These are phyloP conservation scores for Magnusiomyces starmeri DNA, from an alignment of 1,139 yeast genomes.

Conservation along the genomic window DNA sequence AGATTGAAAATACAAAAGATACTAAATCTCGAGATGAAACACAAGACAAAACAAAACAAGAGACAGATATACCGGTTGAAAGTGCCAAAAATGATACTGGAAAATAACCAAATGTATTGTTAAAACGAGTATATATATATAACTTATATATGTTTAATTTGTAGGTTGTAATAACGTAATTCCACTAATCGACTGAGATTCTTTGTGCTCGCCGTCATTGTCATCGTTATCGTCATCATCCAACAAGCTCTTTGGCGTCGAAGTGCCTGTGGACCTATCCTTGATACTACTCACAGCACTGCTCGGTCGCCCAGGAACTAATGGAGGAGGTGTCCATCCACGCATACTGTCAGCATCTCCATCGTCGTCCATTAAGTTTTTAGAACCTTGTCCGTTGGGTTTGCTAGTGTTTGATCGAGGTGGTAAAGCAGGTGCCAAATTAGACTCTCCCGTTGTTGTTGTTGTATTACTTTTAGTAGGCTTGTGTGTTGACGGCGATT, in stretches of 20 bases:
- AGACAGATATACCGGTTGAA: not conserved
- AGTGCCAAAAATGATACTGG: no score
- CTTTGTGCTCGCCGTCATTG: no score
- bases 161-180: not conserved
- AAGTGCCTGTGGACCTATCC: constrained; percentile 14
- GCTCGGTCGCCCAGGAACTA: not conserved
- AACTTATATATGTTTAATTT: not conserved
- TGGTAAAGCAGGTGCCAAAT: constrained; percentile 11
- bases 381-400: constrained; percentile 7
- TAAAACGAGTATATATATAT: not conserved
- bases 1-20: not conserved
- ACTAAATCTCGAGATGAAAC: not conserved
- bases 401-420: constrained; percentile 12
- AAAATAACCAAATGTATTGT: no score
- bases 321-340: constrained; percentile 9
- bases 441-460: constrained; percentile 10
- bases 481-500: constrained; percentile 3
- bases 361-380: constrained; percentile 15
- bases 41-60: not conserved
- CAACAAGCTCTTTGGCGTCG: constrained; percentile 23
- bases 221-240: constrained; percentile 11
- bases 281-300: constrained; percentile 12
- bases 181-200: not conserved
- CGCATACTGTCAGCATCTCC: constrained; percentile 1
- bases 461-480: not conserved